These are phyloP conservation scores for Striga asiatica DNA, from an alignment of 257 asterid genomes.

Conservation along the genomic window DNA sequence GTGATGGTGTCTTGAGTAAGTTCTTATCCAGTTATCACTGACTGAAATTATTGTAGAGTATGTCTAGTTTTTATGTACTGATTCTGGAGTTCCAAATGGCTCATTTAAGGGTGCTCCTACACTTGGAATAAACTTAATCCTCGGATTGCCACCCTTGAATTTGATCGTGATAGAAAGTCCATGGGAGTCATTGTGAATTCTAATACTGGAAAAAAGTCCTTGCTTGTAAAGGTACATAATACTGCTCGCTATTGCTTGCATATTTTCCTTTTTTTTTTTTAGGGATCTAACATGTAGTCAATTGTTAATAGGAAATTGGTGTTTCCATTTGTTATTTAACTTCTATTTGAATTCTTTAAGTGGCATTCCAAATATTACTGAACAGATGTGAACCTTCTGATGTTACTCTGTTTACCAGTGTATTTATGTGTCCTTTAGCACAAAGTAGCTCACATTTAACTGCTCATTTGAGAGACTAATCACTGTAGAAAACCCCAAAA, in stretches of 20 bases:
- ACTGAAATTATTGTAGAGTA: not conserved
- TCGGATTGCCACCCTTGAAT: slow-evolving; percentile 95
- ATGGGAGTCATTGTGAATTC: slow-evolving; percentile 90
- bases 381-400: not conserved
- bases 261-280: slow-evolving; percentile 4
- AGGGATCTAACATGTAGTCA: not conserved
- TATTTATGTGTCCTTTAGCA: not conserved
- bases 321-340: not conserved
- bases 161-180: slow-evolving; percentile 95
- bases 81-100: slow-evolving; percentile 15
- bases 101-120: slow-evolving; percentile 53
- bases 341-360: not conserved
- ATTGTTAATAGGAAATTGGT: not conserved
- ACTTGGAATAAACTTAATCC: slow-evolving; percentile 61
- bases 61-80: slow-evolving; percentile 14
- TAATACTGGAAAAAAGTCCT: slow-evolving; percentile 42
- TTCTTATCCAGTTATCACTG: slow-evolving; percentile 3
- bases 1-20: slow-evolving; percentile 64
- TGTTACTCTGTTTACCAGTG: not conserved
- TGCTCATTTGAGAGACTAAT: not conserved
- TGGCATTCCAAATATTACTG: not conserved
- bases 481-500: not conserved
- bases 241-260: not conserved
- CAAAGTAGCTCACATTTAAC: not conserved
- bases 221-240: slow-evolving; percentile 83